Evolutionary conservation across 2,329 filamentous ascomycete species (phyloP).

Genomic region (Thielaviopsis ethacetica): DNA sequence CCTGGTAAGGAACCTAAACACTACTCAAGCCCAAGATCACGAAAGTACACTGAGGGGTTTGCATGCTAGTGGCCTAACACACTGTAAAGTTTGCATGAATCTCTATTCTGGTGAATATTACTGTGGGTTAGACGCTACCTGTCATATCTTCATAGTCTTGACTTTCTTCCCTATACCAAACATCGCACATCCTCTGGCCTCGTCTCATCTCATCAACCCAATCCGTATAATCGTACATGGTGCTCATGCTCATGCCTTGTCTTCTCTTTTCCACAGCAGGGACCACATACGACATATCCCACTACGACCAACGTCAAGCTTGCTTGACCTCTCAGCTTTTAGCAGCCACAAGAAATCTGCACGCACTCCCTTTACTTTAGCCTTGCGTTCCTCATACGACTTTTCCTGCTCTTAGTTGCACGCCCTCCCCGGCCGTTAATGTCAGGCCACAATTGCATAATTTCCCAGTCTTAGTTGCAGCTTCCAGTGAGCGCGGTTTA

Average conservation of each 20-base stretch:
- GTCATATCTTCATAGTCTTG: background rate
- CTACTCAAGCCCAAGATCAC: background rate
- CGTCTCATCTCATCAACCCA: background rate
- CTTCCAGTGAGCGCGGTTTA: background rate
- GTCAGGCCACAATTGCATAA: conserved; percentile 13
- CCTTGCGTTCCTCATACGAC: background rate
- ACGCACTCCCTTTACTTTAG: background rate
- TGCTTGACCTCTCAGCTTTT: background rate
- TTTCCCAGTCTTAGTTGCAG: conserved; percentile 2
- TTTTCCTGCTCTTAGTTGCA: conserved; percentile 4
- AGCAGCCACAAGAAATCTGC: background rate
- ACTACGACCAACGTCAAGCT: background rate
- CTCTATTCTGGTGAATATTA: background rate
- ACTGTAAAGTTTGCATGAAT: background rate
- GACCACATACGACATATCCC: background rate
- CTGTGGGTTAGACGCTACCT: background rate
- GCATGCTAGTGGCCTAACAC: background rate
- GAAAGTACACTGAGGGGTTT: background rate
- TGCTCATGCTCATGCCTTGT: background rate
- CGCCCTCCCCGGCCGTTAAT: conserved; percentile 9
- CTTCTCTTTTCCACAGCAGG: background rate
- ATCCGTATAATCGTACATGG: background rate
- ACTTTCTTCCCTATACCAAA: background rate
- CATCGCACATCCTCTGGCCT: background rate
- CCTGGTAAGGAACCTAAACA: background rate